phyloP scores from a whole-genome alignment of 2,329 filamentous ascomycete genomes.

The Fusarium sp. region DNA sequence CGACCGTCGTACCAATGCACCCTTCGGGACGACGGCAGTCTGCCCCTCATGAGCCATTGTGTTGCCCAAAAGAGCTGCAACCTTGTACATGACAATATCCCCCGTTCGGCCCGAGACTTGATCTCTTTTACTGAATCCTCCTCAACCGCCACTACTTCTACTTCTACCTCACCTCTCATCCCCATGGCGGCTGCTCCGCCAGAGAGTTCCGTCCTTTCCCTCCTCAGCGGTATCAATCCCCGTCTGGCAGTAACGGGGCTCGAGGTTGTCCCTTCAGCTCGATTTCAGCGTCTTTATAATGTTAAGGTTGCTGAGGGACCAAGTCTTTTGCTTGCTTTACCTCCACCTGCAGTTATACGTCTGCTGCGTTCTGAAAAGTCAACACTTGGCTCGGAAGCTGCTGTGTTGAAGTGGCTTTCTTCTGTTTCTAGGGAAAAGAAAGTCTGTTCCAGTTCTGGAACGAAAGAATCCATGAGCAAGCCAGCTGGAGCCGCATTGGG shows the following conservation, averaged over 20 bases:
- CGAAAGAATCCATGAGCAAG: constrained; percentile 12
- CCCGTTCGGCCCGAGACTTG: constrained; percentile 44
- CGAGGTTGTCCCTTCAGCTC: constrained; percentile 50
- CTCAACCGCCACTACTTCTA: constrained; percentile 8
- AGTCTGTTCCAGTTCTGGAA: not conserved
- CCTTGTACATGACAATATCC: constrained; percentile 43
- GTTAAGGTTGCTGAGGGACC: constrained; percentile 57
- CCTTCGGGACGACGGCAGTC: constrained; percentile 44
- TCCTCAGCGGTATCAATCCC: constrained; percentile 43
- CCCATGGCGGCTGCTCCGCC: constrained; percentile 42
- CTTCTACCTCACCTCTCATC: constrained; percentile 19
- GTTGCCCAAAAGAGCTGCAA: constrained; percentile 45
- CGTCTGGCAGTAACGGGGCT: constrained; percentile 43
- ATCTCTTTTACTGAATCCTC: constrained; percentile 36
- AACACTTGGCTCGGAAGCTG: constrained; percentile 58
- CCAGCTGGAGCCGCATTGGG: not conserved
- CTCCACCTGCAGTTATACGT: constrained; percentile 57
- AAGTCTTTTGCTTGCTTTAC: constrained; percentile 56
- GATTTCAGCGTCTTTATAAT: constrained; percentile 57
- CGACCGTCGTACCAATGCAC: constrained; percentile 47
- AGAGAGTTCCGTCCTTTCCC: constrained; percentile 43
- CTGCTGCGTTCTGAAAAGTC: constrained; percentile 61
- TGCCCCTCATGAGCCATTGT: constrained; percentile 40
- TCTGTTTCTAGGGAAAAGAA: constrained; percentile 36
- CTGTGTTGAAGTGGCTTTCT: constrained; percentile 59